Percentiles rank a stretch among this genome's conserved stretches.
Conservation (phyloP, 2,329 filamentous ascomycete genomes). For the Fusarium brevicatenulatum region DNA sequence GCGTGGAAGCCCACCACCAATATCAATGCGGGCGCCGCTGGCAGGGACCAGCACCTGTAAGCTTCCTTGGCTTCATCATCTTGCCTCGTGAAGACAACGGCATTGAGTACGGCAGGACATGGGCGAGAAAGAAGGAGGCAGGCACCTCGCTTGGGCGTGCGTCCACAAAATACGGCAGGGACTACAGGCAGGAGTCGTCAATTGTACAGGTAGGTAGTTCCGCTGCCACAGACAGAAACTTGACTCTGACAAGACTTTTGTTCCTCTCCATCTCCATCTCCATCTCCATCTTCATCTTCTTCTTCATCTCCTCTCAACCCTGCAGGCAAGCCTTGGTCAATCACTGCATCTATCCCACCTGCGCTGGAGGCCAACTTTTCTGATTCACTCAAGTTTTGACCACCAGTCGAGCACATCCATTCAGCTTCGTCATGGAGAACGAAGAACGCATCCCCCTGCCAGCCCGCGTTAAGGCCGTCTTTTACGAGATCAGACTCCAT, state of each 20-base stretch:
- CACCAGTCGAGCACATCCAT: background rate
- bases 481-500: background rate
- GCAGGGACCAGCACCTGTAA: background rate
- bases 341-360: accelerated
- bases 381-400: background rate
- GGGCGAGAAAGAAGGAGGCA: background rate
- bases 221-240: background rate
- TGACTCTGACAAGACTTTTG: background rate
- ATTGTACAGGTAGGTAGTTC: background rate
- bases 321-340: background rate
- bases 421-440: background rate
- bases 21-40: no score
- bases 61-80: accelerated
- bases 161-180: background rate
- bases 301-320: background rate
- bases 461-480: accelerated
- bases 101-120: accelerated
- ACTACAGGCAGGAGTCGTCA: background rate
- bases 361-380: background rate
- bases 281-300: background rate
- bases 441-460: background rate
- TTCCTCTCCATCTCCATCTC: background rate
- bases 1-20: background rate
- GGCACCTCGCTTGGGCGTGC: background rate
- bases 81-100: background rate